phyloP scores from a whole-genome alignment of 768 basidiomycete genomes.

The Pleurotus cornucopiae region DNA sequence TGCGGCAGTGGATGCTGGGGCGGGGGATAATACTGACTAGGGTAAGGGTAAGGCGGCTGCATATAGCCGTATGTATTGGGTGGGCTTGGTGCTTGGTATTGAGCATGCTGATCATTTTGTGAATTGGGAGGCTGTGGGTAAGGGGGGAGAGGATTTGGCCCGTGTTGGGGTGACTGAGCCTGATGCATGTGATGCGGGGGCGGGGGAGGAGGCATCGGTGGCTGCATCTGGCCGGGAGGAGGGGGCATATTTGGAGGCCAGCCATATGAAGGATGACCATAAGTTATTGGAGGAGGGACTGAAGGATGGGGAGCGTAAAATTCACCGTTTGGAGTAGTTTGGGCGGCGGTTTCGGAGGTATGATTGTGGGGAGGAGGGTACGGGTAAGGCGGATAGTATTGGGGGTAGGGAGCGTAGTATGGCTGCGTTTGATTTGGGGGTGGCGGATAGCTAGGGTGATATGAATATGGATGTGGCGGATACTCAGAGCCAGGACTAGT shows the following conservation, averaged over 20 bases:
- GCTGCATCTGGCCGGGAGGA: conserved; percentile 11
- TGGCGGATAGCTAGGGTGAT: conserved; percentile 26
- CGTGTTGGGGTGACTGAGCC: conserved; percentile 1
- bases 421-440: conserved; percentile 11
- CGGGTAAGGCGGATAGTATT: conserved; percentile 36
- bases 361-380: conserved; percentile 34
- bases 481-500: conserved; percentile 35
- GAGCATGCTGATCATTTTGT: conserved; percentile 4
- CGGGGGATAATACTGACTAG: conserved; percentile 29
- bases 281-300: conserved; percentile 24
- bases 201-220: conserved; percentile 8
- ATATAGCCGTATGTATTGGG: conserved; percentile 26
- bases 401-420: conserved; percentile 17
- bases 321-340: conserved; percentile 24
- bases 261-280: conserved; percentile 27
- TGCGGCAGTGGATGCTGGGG: conserved; percentile 21
- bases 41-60: conserved; percentile 28
- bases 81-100: no score
- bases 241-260: conserved; percentile 31
- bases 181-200: conserved; percentile 16
- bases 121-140: conserved; percentile 5
- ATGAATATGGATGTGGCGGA: conserved; percentile 48
- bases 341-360: conserved; percentile 24
- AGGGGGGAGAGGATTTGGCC: background rate
- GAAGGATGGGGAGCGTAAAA: conserved; percentile 23